These are phyloP conservation scores for Noccaea bulbosa DNA, from an alignment of 345 rosid species.

Conservation along the genomic window DNA sequence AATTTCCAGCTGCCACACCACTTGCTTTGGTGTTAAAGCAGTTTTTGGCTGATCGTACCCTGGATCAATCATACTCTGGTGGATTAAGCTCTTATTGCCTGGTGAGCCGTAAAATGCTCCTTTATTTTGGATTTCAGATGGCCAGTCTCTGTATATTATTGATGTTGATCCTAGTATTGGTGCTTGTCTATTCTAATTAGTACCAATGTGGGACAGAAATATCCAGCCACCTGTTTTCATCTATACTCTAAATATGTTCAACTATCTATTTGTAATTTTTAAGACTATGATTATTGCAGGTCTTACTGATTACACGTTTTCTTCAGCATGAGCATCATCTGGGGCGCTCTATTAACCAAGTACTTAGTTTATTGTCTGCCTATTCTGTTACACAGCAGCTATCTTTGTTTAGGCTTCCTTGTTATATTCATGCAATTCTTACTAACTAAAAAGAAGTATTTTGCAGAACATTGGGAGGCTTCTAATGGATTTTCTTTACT, in stretches of 20 bases:
- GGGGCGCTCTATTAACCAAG: slow-evolving; percentile 87
- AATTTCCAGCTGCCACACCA: slow-evolving; percentile 91
- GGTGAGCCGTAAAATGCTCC: slow-evolving; percentile 51
- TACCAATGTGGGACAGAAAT: slow-evolving; percentile 3
- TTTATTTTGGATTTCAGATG: slow-evolving; percentile 26
- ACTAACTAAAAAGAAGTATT: slow-evolving; percentile 34
- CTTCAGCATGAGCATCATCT: slow-evolving; percentile 96
- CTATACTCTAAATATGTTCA: slow-evolving; percentile 18
- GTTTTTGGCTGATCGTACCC: slow-evolving; percentile 97
- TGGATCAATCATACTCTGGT: slow-evolving; percentile 97
- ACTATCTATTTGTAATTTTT: slow-evolving; percentile 26
- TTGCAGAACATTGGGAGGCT: slow-evolving; percentile 92
- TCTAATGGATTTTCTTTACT: slow-evolving; percentile 97
- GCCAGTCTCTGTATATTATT: slow-evolving; percentile 25
- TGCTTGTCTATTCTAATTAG: slow-evolving; percentile 13
- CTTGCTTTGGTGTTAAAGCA: slow-evolving; percentile 97
- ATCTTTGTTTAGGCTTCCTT: slow-evolving; percentile 23
- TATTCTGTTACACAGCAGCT: slow-evolving; percentile 11
- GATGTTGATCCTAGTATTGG: slow-evolving; percentile 25
- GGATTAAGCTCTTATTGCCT: slow-evolving; percentile 98
- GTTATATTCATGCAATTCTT: slow-evolving; percentile 17
- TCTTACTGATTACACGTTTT: slow-evolving; percentile 82
- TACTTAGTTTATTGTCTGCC: slow-evolving; percentile 39
- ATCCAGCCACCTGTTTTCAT: slow-evolving; percentile 19
- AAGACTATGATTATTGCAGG: slow-evolving; percentile 51